Evolutionary conservation across 352 stramenopile genomes (phyloP).

Genomic region (Globisporangium takayamanum): DNA sequence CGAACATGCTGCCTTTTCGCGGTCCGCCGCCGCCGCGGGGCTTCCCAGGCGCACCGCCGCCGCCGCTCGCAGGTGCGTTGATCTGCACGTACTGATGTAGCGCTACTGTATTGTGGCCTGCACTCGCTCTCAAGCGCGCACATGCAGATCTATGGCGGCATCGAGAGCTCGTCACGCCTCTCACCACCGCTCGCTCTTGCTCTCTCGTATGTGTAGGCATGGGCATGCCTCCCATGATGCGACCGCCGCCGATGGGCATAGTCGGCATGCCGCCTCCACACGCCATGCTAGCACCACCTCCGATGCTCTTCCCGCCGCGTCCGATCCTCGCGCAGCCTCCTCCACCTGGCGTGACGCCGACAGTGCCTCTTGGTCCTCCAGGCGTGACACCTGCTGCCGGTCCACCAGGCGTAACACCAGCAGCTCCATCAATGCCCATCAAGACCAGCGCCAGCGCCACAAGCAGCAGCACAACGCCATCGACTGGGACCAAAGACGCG

Average conservation of each 20-base stretch:
- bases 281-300: neutral
- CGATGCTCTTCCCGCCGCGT: constrained; percentile 3
- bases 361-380: neutral
- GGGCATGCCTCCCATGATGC: constrained; percentile 1
- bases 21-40: constrained; percentile 12
- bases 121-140: neutral
- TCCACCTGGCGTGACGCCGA: neutral
- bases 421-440: neutral
- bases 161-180: neutral
- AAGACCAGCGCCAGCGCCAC: neutral
- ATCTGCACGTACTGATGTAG: neutral
- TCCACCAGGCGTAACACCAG: constrained; percentile 1
- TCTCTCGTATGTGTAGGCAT: neutral
- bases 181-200: neutral
- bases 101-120: neutral
- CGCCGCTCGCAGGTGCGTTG: constrained; percentile 8
- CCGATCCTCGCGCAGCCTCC: constrained; percentile 1
- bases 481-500: neutral
- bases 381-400: neutral
- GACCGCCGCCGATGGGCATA: neutral
- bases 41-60: constrained; percentile 9
- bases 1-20: constrained; percentile 17
- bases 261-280: neutral
- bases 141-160: neutral
- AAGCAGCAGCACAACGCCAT: constrained; percentile 1